Base-by-base conservation (phyloP, 1,284 basidiomycete genomes). In the Rhizopogon hawkerae region DNA sequence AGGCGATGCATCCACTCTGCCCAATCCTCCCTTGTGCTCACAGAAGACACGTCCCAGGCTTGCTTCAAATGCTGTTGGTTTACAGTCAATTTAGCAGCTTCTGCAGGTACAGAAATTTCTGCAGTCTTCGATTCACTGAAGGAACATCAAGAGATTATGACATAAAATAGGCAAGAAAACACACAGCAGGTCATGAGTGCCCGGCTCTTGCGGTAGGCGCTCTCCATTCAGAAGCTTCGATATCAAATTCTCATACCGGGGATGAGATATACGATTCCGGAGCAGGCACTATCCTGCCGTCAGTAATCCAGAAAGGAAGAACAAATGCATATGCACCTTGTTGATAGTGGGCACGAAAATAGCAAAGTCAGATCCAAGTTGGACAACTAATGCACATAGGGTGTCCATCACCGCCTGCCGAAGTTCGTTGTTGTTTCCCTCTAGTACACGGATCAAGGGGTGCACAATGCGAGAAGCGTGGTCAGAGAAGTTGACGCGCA, bases 11-110 rank as follows among this genome's bases (percentile, higher is more conserved):
- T 86, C 96, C 96, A 99, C 45, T 95, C 92, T 23, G 81, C 73
- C 96, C 96, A 99, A 60, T 98, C 95, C 48, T 95, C 91, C 51
- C 78, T 78, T 0, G 87, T 87, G 11, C 79, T 75, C 6, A 93
- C 77, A 54, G 82, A 79, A 2, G 90, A 89, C 2, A 85, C 84
- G 60, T 98, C 94, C 95, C 96, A 99, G 0, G 94, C 93, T 58
- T 92, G 85, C 69, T 97, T 98, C 50, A 99, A 78, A 67, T 97
- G 92, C 61, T 96, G 92, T 66, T 98, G 96, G 64, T 99, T 98
- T 48, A 98, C 94, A 0, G 86, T 81, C 70, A 98, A 84, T 71
- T 92, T 96, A 18, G 83, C 83, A 33, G 84, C 83, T 61, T 91
- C 94, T 1, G 83, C 86, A 18, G 85, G 85, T 10, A 83, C 83